Conservation (phyloP, 2,329 filamentous ascomycete species). For the Penicillium crustosum region DNA sequence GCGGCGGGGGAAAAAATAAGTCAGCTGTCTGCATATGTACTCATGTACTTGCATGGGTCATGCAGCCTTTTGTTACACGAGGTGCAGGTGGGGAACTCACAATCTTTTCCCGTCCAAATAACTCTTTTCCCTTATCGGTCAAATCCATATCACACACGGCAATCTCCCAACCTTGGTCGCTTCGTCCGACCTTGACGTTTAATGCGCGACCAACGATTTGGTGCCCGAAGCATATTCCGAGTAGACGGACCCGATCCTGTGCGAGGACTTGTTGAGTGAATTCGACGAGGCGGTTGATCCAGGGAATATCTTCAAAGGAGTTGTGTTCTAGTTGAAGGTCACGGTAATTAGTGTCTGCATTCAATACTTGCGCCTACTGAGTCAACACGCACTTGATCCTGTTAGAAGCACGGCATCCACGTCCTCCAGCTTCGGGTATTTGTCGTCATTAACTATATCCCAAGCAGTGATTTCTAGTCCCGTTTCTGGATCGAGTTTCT, state of each 20-base stretch:
- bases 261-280: slow-evolving; percentile 63
- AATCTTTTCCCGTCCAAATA: slow-evolving; percentile 67
- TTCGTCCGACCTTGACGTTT: slow-evolving; percentile 65
- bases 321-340: slow-evolving; percentile 59
- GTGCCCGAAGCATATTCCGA: slow-evolving; percentile 85
- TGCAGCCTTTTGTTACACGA: neutral
- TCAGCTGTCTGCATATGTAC: neutral
- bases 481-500: slow-evolving; percentile 35
- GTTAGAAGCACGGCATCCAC: slow-evolving; percentile 82
- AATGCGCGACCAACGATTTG: slow-evolving; percentile 77
- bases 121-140: slow-evolving; percentile 65
- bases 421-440: slow-evolving; percentile 70
- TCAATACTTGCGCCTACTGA: neutral
- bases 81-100: slow-evolving; percentile 42
- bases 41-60: neutral
- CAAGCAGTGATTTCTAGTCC: slow-evolving; percentile 62
- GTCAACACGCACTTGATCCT: slow-evolving; percentile 58
- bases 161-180: slow-evolving; percentile 75
- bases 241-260: slow-evolving; percentile 64
- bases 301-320: slow-evolving; percentile 70
- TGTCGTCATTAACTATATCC: slow-evolving; percentile 66
- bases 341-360: neutral
- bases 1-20: neutral
- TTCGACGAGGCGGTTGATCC: slow-evolving; percentile 73
- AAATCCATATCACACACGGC: slow-evolving; percentile 69